Conservation (phyloP, 2,329 filamentous ascomycete species). For the Talaromyces sp. region DNA sequence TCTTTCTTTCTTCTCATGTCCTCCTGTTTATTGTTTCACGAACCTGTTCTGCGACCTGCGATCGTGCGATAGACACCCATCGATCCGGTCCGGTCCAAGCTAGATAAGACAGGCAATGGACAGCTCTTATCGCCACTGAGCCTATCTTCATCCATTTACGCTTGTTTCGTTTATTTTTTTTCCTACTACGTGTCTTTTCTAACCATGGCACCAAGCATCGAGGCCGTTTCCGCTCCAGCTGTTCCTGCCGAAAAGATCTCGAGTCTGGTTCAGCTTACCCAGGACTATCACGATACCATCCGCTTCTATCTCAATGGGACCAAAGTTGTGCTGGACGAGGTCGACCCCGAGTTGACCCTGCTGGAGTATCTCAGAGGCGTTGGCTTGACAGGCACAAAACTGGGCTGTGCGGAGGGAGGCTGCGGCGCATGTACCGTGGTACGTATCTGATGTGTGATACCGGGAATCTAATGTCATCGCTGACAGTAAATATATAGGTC, state of each 20-base stretch:
- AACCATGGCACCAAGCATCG: constrained; percentile 56
- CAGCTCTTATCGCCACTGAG: background rate
- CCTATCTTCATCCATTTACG: background rate
- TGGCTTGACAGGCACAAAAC: constrained; percentile 89
- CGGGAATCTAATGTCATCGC: constrained; percentile 1
- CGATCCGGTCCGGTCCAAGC: background rate
- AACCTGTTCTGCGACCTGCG: background rate
- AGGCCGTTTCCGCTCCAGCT: constrained; percentile 43
- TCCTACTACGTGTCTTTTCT: background rate
- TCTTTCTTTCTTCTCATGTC: background rate
- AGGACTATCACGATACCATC: constrained; percentile 78
- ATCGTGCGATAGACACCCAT: background rate
- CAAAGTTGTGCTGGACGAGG: constrained; percentile 74
- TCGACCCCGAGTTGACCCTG: constrained; percentile 87
- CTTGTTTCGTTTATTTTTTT: background rate
- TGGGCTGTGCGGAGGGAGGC: constrained; percentile 93
- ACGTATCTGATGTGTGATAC: constrained; percentile 22
- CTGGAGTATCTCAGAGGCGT: constrained; percentile 91
- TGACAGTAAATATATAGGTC: constrained; percentile 47
- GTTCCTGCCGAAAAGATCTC: constrained; percentile 41
- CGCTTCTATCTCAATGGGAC: constrained; percentile 95
- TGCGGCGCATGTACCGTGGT: constrained; percentile 94
- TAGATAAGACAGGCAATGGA: background rate
- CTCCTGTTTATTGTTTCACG: background rate
- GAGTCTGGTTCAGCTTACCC: constrained; percentile 61